Base-by-base conservation (phyloP, 73 alveolate species). In the Paramecium sexaurelia region DNA sequence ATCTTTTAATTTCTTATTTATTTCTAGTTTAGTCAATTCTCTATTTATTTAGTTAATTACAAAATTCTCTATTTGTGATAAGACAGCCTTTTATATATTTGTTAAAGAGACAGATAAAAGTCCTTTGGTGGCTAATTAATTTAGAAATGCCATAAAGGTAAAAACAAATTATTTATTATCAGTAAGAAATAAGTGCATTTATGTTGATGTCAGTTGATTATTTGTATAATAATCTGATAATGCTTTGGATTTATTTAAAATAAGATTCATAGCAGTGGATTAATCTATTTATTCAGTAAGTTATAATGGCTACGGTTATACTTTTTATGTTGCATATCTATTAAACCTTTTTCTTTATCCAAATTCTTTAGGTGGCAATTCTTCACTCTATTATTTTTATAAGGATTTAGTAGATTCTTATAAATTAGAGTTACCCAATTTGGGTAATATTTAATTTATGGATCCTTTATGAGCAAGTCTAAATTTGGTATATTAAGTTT, bases 401-500 rank as follows among this genome's bases (percentile, higher is more conserved):
- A 39, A 73, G 55, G 55, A 32, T 33, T 27, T 39, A 9, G 32
- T 15, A 9, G 57, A 27, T 36, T 73, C 57, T n/a, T 27, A 36
- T 27, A 73, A 1, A 36, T 20, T 33, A 15, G 66, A 36, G 17
- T 36, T 27, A n/a, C 36, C 15, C 24, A 33, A 27, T 73, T 73
- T 73, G 9, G 87, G 87, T 33, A 73, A 32, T 61, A 61, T 29
- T 29, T 29, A 15, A 36, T 33, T 73, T 0, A 73, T 33, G 3
- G 87, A 73, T 33, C 36, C 87, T 39, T 73, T 73, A 20, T 73
- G 36, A 27, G 29, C 10, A 36, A 73, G 57, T 73, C 57, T 73
- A 73, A 73, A 36, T 73, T 73, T 73, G 35, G 87, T 73, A 36
- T 73, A 73, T 73, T 73, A 36, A 19, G 87, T 73, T 9, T 73